A percentile compares a stretch with the other conserved stretches of the same genome.
Evolutionary conservation across 73 alveolate species (phyloP).

Genomic region (Tetrahymena elliotti): DNA sequence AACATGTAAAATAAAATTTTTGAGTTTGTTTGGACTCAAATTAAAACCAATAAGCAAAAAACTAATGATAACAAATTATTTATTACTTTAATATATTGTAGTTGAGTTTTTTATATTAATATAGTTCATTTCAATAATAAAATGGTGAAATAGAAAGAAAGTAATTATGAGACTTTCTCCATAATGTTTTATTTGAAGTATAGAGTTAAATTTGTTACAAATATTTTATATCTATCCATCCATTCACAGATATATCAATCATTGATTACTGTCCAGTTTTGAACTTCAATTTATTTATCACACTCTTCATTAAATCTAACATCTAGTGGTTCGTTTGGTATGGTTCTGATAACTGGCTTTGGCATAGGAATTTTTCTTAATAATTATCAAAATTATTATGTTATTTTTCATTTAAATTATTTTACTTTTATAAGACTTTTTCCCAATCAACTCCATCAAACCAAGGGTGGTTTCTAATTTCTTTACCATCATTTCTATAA

Average conservation of each 20-base stretch:
- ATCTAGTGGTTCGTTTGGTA: neutral
- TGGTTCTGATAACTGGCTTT: neutral
- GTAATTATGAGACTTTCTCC: neutral
- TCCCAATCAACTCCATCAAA: constrained; percentile 74
- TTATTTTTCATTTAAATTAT: neutral
- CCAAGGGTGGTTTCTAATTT: constrained; percentile 73
- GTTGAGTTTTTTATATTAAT: too few species aligned
- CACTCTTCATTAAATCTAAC: neutral
- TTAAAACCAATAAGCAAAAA: too few species aligned
- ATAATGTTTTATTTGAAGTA: neutral
- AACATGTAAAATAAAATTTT: too few species aligned
- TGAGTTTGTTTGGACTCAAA: too few species aligned
- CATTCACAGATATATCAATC: neutral
- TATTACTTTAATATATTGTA: too few species aligned
- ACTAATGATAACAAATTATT: too few species aligned
- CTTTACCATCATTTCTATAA: constrained; percentile 60
- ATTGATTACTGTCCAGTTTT: neutral
- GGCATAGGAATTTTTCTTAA: neutral
- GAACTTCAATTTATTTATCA: neutral
- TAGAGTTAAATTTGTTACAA: neutral
- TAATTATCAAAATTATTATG: neutral
- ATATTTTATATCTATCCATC: neutral
- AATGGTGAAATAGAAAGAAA: neutral
- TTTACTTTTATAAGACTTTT: constrained; percentile 30
- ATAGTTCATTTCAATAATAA: too few species aligned